Evolutionary conservation across 768 basidiomycete species (phyloP), one percentile per base, ranked within the genome.

Genomic region (Cyclocybe aegerita): DNA sequence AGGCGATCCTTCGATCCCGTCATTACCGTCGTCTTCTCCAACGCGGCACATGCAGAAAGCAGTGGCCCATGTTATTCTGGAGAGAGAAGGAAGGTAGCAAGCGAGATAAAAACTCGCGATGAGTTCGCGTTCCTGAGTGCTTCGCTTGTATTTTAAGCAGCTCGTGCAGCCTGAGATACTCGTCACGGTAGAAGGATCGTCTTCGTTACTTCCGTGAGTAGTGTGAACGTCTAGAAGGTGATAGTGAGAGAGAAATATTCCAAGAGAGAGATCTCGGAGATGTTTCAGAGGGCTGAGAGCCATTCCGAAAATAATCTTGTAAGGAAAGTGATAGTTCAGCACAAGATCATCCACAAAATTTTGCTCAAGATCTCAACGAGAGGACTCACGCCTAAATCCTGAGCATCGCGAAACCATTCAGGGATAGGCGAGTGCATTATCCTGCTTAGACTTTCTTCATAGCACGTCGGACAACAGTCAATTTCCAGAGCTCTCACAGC

Each of bases 371-470:
- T 15, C 30, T 29, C 32, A 46, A 36, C 50, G 34, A 47, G 52
- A 53, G 30, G 16, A 69, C 83, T 63, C 65, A 89, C 88, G 46
- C 79, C 76, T 49, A 89, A 68, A 9, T 66, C 63, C 40, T 67
- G 57, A 7, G 68, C 72, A 23, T 73, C 69, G 10, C 63, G 47
- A 57, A 73, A 83, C 23, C 74, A 61, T 12, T 79, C 76, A 5
- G 80, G 80, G 48, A 89, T 71, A 0, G 86, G 86, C 6, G 86
- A 89, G 64, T 88, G 85, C 3, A 75, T 52, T 17, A 75, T 73
- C 43, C 74, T 71, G 7, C 68, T 73, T 16, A 81, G 68, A 42
- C 79, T 82, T 38, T 86, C 85, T 65, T 83, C 82, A 52, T 81
- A 81, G 61, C 87, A 89, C 39, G 61, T 57, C 75, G 80, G 81